Evolutionary conservation across 331 rosid genomes (phyloP).

Genomic region (Pyrus hybrid): DNA sequence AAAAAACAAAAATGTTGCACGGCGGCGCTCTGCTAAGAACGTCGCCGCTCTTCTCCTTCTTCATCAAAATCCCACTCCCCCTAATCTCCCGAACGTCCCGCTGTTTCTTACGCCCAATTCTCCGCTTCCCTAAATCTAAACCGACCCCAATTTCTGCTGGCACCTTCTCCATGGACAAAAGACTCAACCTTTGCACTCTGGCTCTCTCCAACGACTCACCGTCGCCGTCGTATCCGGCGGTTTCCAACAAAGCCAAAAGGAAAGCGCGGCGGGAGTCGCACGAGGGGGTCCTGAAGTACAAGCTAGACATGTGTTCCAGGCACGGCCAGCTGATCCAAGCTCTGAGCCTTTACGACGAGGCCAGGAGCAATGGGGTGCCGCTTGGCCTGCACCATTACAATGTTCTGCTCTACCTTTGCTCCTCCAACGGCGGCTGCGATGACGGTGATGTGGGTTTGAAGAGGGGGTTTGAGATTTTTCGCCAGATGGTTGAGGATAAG

Average conservation of each 20-base stretch:
- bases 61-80: constrained; percentile 37
- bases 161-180: constrained; percentile 12
- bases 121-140: background rate
- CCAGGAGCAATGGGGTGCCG: constrained; percentile 28
- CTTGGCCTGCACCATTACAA: constrained; percentile 32
- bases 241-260: constrained; percentile 30
- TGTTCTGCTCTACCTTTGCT: constrained; percentile 54
- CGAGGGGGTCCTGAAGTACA: constrained; percentile 32
- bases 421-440: constrained; percentile 11
- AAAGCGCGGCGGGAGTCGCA: constrained; percentile 50
- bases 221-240: constrained; percentile 2
- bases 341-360: constrained; percentile 65
- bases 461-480: constrained; percentile 72
- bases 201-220: constrained; percentile 16
- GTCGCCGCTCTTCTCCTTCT: constrained; percentile 35
- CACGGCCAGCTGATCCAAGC: constrained; percentile 50
- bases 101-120: constrained; percentile 2
- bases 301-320: constrained; percentile 52
- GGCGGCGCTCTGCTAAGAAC: constrained; percentile 19
- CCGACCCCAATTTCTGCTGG: background rate
- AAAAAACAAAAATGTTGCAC: background rate
- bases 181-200: constrained; percentile 15
- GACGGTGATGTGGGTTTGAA: constrained; percentile 18
- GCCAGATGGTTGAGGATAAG: constrained; percentile 50
- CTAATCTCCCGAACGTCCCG: constrained; percentile 4